Percentiles rank a stretch among this genome's conserved stretches.
These are phyloP conservation scores for Atkinsonella hypoxylon DNA, from an alignment of 2,329 filamentous ascomycete species.

Conservation along the genomic window DNA sequence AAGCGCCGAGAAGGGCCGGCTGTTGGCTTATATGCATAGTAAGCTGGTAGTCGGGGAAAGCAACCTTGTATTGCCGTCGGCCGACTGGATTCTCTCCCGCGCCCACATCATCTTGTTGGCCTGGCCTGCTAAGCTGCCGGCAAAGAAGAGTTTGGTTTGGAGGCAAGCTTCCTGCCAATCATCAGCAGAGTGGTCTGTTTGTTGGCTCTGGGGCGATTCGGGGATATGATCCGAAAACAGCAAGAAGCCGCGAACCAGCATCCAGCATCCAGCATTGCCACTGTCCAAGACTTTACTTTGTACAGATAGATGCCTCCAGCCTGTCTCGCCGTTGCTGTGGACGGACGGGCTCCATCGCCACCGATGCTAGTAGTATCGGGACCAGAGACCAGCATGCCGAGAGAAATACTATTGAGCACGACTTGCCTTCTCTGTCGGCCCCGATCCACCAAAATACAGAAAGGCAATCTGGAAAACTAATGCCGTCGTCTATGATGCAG, in stretches of 20 bases:
- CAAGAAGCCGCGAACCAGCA: not conserved
- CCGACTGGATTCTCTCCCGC: not conserved
- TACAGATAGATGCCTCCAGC: too few species aligned
- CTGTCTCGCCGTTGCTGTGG: too few species aligned
- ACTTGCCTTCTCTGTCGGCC: too few species aligned
- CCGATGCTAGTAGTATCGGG: too few species aligned
- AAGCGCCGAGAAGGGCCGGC: constrained; percentile 26
- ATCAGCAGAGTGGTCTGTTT: not conserved
- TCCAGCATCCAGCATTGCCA: too few species aligned
- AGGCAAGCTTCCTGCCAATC: not conserved
- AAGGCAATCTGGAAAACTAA: constrained; percentile 1
- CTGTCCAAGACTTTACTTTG: too few species aligned
- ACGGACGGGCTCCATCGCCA: too few species aligned
- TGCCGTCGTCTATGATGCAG: not conserved
- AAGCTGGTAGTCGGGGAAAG: not conserved
- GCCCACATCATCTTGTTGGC: not conserved
- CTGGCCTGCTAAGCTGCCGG: not conserved
- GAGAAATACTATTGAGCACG: too few species aligned
- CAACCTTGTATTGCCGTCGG: not conserved
- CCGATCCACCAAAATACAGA: not conserved
- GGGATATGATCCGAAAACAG: not conserved
- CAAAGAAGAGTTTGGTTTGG: too few species aligned
- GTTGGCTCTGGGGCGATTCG: not conserved
- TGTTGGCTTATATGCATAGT: not conserved
- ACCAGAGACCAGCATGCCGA: too few species aligned